These are phyloP conservation scores for Solanum appendiculatum DNA, from an alignment of 257 asterid genomes.

Conservation along the genomic window DNA sequence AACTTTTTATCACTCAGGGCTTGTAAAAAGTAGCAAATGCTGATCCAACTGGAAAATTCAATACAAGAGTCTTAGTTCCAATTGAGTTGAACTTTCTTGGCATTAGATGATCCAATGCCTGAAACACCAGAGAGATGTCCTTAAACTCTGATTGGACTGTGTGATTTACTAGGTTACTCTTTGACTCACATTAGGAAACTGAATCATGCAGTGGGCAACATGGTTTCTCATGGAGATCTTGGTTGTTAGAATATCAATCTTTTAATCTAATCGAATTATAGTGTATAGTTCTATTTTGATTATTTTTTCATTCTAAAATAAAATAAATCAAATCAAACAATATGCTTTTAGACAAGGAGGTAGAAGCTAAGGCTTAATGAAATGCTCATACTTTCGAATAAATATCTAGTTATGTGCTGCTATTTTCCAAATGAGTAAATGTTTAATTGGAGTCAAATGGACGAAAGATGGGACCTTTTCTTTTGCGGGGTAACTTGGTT, in stretches of 20 bases:
- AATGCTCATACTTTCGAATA: background rate
- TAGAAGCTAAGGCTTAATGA: background rate
- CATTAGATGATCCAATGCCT: background rate
- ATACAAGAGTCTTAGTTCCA: background rate
- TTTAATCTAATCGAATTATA: background rate
- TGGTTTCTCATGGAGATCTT: background rate
- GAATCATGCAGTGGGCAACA: background rate
- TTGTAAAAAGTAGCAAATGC: background rate
- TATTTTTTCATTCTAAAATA: background rate
- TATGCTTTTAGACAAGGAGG: background rate
- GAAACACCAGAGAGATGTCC: background rate
- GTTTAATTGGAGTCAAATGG: background rate
- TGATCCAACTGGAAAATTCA: background rate
- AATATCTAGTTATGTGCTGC: background rate
- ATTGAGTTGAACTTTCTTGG: background rate
- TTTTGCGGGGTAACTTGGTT: no score
- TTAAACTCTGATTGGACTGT: background rate
- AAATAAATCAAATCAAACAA: background rate
- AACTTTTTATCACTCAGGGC: background rate
- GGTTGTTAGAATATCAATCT: background rate
- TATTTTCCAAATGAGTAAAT: background rate
- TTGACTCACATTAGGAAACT: background rate
- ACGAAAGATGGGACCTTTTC: background rate
- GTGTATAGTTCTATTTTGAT: background rate
- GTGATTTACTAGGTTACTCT: background rate